These are phyloP conservation scores for Moniliella sp. DNA, from an alignment of 1,284 basidiomycete genomes.

Conservation along the genomic window DNA sequence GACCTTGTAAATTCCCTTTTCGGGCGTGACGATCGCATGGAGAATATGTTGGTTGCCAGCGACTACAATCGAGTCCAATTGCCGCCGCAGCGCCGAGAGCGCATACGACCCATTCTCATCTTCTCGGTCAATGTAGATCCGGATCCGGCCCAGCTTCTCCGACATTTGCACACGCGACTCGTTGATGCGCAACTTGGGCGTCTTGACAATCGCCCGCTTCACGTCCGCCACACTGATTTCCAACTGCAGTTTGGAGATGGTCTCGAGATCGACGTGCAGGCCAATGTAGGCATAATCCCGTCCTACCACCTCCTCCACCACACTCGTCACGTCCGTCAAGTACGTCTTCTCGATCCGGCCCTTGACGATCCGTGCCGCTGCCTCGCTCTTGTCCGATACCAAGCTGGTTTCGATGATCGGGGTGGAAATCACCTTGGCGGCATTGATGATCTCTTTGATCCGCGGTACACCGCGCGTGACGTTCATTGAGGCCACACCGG, in stretches of 20 bases:
- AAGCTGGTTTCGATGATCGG: conserved; percentile 94
- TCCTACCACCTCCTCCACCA: conserved; percentile 75
- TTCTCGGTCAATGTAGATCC: conserved; percentile 53
- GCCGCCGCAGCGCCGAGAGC: conserved; percentile 28
- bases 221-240: conserved; percentile 46
- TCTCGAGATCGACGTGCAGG: conserved; percentile 70
- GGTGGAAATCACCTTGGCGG: conserved; percentile 83
- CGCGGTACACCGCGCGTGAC: conserved; percentile 96
- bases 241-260: conserved; percentile 74
- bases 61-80: conserved; percentile 23
- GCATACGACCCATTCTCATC: conserved; percentile 37
- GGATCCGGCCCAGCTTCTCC: conserved; percentile 47
- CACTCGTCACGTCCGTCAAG: conserved; percentile 47
- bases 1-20: conserved; percentile 27
- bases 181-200: conserved; percentile 16
- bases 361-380: conserved; percentile 87
- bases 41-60: conserved; percentile 26
- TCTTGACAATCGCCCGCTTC: neutral
- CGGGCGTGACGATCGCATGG: conserved; percentile 29
- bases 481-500: conserved; percentile 98
- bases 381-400: conserved; percentile 48
- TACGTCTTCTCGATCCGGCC: conserved; percentile 85
- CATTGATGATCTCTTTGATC: conserved; percentile 99
- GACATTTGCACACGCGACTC: neutral
- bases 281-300: conserved; percentile 77